These are phyloP conservation scores for Truncatella angustata DNA, from an alignment of 2,329 filamentous ascomycete genomes.

Conservation along the genomic window DNA sequence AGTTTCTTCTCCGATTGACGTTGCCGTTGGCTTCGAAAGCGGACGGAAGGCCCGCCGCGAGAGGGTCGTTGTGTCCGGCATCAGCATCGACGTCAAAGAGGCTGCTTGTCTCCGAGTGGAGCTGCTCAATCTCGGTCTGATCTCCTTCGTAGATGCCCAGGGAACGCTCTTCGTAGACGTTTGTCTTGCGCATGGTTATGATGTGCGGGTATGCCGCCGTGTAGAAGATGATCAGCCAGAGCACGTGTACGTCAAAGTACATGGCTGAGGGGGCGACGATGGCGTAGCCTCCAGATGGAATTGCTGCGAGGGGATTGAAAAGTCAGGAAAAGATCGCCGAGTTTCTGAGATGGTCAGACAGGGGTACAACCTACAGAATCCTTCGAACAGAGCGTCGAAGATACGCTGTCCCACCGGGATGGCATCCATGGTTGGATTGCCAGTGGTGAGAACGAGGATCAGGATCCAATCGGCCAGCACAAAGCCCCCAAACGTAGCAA, in stretches of 20 bases:
- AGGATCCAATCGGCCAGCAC: conserved; percentile 64
- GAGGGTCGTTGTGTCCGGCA: neutral
- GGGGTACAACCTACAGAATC: neutral
- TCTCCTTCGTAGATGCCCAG: conserved; percentile 44
- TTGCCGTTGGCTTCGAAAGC: neutral
- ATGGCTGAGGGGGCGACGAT: conserved; percentile 59
- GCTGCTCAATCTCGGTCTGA: conserved; percentile 18
- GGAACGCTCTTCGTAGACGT: conserved; percentile 57
- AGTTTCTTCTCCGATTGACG: neutral
- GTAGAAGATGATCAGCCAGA: conserved; percentile 50
- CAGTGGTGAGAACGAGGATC: conserved; percentile 65
- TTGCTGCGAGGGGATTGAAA: conserved; percentile 35
- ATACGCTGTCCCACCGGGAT: conserved; percentile 54
- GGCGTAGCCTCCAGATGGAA: conserved; percentile 65
- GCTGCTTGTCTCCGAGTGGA: conserved; percentile 4
- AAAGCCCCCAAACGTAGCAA: conserved; percentile 58
- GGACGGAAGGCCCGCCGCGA: neutral
- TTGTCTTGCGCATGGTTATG: conserved; percentile 55
- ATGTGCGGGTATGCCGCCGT: conserved; percentile 49
- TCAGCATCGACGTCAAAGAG: neutral
- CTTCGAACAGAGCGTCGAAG: conserved; percentile 65
- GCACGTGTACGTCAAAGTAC: conserved; percentile 44
- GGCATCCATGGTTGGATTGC: conserved; percentile 52
- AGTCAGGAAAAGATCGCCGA: neutral
- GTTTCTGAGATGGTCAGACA: neutral